phyloP scores from a whole-genome alignment of 176 grass and related monocot genomes.

The Pontederia paniculata region DNA sequence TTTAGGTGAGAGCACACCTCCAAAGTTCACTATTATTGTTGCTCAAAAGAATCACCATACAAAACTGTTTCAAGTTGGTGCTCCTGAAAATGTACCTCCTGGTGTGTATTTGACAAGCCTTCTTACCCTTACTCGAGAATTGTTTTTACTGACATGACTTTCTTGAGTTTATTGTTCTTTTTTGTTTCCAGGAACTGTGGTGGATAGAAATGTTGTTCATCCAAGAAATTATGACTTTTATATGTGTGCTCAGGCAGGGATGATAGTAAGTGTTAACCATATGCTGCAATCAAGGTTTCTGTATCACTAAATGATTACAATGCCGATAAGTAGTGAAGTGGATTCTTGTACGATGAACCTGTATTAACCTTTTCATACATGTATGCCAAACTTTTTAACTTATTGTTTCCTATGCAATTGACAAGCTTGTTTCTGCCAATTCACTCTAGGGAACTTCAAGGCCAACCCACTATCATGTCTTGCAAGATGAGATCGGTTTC shows the following conservation, averaged over 20 bases:
- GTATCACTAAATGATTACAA: no score
- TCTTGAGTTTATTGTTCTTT: no score
- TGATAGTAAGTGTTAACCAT: conserved; percentile 25
- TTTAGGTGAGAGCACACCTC: conserved; percentile 20
- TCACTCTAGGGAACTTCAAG: conserved; percentile 43
- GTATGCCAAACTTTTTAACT: no score
- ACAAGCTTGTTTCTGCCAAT: neutral
- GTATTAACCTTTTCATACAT: no score
- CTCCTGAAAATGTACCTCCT: conserved; percentile 32
- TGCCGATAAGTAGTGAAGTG: no score
- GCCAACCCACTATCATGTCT: conserved; percentile 50
- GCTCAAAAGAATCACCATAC: conserved; percentile 66
- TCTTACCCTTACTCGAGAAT: no score
- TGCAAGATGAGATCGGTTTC: conserved; percentile 54
- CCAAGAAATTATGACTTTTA: conserved; percentile 56
- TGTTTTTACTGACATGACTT: neutral
- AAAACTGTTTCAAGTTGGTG: conserved; percentile 31
- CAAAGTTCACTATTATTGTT: conserved; percentile 56
- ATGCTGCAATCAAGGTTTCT: neutral
- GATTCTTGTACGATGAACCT: no score
- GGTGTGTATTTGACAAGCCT: conserved; percentile 17
- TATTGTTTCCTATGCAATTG: no score
- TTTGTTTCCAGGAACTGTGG: conserved; percentile 37
- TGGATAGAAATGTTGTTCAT: conserved; percentile 46
- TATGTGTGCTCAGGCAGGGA: conserved; percentile 55